A percentile compares a stretch with the other conserved stretches of the same genome.
Conservation (phyloP, 192 early-diverging fungal genomes). For the Podila minutissima region DNA sequence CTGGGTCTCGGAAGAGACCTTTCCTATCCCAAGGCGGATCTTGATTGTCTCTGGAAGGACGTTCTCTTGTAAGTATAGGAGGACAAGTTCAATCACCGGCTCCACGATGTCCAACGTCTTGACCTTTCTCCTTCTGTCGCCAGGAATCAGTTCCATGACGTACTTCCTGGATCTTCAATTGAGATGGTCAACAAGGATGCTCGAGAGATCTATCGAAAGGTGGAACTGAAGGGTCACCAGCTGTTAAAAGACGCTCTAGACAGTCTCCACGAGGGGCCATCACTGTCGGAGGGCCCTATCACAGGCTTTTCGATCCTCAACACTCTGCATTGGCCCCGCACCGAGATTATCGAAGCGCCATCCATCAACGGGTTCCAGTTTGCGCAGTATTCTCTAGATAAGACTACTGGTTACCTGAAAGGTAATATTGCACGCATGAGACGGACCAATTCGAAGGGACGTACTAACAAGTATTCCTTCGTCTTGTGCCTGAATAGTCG, state of each 20-base stretch:
- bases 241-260: conserved; percentile 60
- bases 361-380: conserved; percentile 46
- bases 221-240: conserved; percentile 27
- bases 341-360: conserved; percentile 75
- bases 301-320: conserved; percentile 66
- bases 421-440: conserved; percentile 23
- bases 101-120: background rate
- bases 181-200: conserved; percentile 93
- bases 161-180: conserved; percentile 93
- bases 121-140: background rate
- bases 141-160: conserved; percentile 97
- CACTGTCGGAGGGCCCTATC: background rate
- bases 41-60: conserved; percentile 90
- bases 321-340: conserved; percentile 73
- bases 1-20: background rate
- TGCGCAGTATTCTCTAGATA: conserved; percentile 57
- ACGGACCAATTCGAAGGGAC: background rate
- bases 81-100: no score
- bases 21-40: conserved; percentile 77
- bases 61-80: conserved; percentile 72
- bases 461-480: background rate
- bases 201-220: conserved; percentile 57
- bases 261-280: conserved; percentile 38
- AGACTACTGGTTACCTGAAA: conserved; percentile 52
- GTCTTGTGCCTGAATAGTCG: background rate